A percentile compares a stretch with the other conserved stretches of the same genome.
phyloP scores from a whole-genome alignment of 306 rosid species.

The Dalbergia oliveri region DNA sequence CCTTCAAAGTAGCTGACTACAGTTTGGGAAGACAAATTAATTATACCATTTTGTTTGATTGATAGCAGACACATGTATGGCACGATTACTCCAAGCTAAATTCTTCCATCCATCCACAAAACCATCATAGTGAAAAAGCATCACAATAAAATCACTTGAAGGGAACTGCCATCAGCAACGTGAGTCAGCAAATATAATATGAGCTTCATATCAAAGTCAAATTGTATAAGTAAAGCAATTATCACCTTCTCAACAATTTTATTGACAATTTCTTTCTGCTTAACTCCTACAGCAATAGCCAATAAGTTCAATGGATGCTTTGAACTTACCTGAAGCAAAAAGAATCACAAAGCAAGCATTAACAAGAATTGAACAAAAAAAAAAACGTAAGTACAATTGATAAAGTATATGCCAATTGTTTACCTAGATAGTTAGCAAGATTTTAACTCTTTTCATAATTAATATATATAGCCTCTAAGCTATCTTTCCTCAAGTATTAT shows the following conservation, averaged over 20 bases:
- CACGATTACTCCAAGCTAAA: slow-evolving; percentile 56
- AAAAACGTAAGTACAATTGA: neutral
- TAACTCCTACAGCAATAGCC: slow-evolving; percentile 88
- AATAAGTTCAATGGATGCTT: slow-evolving; percentile 68
- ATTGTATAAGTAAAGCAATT: slow-evolving; percentile 31
- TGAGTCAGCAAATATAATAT: slow-evolving; percentile 33
- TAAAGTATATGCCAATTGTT: neutral
- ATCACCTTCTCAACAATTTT: slow-evolving; percentile 78
- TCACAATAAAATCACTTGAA: slow-evolving; percentile 57
- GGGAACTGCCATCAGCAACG: slow-evolving; percentile 52
- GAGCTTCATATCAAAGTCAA: slow-evolving; percentile 24
- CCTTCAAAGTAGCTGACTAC: neutral
- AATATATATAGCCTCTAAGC: slow-evolving; percentile 1
- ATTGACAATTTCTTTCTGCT: slow-evolving; percentile 77
- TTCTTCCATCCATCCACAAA: slow-evolving; percentile 61
- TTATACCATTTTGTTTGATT: slow-evolving; percentile 69
- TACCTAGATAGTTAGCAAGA: neutral
- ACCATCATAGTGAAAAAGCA: slow-evolving; percentile 72
- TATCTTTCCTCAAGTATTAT: neutral
- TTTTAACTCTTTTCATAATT: neutral
- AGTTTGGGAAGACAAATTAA: slow-evolving; percentile 14
- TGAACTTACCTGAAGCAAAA: slow-evolving; percentile 54
- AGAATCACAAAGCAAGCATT: neutral
- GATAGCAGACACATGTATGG: slow-evolving; percentile 62
- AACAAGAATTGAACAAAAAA: neutral